Evolutionary conservation across 257 asterid species (phyloP), one percentile per base, ranked within the genome.

Genomic region (Plectranthus barbatus): DNA sequence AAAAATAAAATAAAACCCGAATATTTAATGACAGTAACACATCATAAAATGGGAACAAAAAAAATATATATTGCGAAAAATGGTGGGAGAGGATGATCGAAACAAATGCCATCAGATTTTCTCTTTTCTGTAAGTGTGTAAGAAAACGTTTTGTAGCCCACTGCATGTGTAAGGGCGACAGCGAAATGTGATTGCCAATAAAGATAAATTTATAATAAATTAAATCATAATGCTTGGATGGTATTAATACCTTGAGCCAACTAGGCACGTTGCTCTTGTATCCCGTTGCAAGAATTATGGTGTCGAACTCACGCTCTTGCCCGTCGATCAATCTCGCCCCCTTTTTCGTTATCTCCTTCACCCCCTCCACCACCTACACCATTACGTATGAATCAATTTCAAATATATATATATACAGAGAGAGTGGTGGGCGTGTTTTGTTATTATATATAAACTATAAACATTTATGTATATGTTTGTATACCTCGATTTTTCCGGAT

Each of bases 201-300:
- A 26, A 26, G 31, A 26, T 26, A 66, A 68, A 62, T 46, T 5
- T n/a, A 26, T 26, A 26, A 14, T 26, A 5, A 15, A 0, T 0
- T 7, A 31, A 47, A 34, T 8, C 4, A 26, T 6, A 17, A 15
- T 23, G 12, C 21, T 11, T 5, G 1, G 4, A 8, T 7, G 1
- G 1, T 12, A 14, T 7, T 41, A n/a, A n/a, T 76, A 89, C 99
- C 97, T 90, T 84, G 44, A 93, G 93, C 99, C 99, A 92, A 64
- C 41, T 55, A 4, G 97, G 97, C 20, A 92, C 99, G 65, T 86
- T 92, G 81, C 99, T 89, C 80, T 82, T 89, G 81, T 92, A 92
- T 20, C 99, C 99, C 6, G 99, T 89, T 56, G 99, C 99, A 8
- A 92, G 60, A 19, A 92, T 89, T 54, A 92, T 82, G 2, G 94